Evolutionary conservation across 352 stramenopile species (phyloP), one percentile per base, ranked within the genome.

Genomic region (Pythium rishiriense): DNA sequence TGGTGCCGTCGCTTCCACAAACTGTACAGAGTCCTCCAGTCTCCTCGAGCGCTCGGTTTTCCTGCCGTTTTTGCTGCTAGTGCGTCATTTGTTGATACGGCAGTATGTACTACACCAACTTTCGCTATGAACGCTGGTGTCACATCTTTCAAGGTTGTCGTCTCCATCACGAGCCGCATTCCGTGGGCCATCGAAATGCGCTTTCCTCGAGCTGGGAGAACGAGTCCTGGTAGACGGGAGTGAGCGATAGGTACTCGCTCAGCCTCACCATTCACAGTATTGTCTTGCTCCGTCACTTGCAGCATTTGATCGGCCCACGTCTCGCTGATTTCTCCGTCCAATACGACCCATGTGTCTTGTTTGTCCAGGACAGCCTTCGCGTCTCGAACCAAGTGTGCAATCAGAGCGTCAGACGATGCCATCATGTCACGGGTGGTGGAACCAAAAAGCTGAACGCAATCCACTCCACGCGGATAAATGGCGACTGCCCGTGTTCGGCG

Each of bases 271-370:
- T n/a, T n/a, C n/a, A n/a, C n/a, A n/a, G n/a, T n/a, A n/a, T n/a
- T n/a, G n/a, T n/a, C n/a, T n/a, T n/a, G n/a, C n/a, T n/a, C n/a
- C n/a, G n/a, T n/a, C n/a, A n/a, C 25, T 28, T 73, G 76, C 1
- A 90, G 24, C 17, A 92, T n/a, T 28, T 69, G 72, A 11, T 85
- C 80, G 12, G 67, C 75, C 83, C 83, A 94, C 0, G 43, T 45
- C 6, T 63, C 17, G 46, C 74, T 66, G 1, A 90, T 31, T n/a
- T 87, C 73, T 0, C 85, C 81, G 58, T 94, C 85, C 17, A 94
- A 62, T 6, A 91, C 57, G 7, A 92, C 58, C 83, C 85, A 94
- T 19, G 82, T 87, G 9, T 79, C 62, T 7, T 66, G 58, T 10
- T 58, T 26, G 17, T 56, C 53, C 11, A 17, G 17, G 35, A 62